Conservation (phyloP, 805 yeast species). For the Torulaspora delbrueckii region DNA sequence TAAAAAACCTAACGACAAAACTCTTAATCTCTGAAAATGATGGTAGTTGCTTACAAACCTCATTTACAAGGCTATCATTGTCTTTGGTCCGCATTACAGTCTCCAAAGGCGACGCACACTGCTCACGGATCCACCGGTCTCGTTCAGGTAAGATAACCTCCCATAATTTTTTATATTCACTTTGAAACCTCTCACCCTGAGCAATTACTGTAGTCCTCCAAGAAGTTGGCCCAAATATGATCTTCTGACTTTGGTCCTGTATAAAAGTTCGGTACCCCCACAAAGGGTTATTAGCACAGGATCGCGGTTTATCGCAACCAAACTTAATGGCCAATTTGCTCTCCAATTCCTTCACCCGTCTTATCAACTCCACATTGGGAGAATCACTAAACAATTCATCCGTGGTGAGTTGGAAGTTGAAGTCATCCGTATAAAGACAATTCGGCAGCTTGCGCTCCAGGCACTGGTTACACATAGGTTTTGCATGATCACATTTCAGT, state of each 20-base stretch:
- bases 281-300: constrained; percentile 8
- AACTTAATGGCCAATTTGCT: constrained; percentile 5
- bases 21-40: constrained; percentile 9
- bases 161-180: constrained; percentile 24
- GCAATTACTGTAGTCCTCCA: constrained; percentile 22
- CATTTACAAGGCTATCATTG: constrained; percentile 4
- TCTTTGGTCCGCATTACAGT: constrained; percentile 1
- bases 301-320: neutral
- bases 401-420: constrained; percentile 19
- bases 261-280: constrained; percentile 13
- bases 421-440: constrained; percentile 26
- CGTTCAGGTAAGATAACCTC: constrained; percentile 22
- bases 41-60: constrained; percentile 16
- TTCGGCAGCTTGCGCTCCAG: constrained; percentile 30
- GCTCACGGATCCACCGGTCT: constrained; percentile 14
- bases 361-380: constrained; percentile 25
- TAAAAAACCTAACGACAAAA: constrained; percentile 15
- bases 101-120: constrained; percentile 4
- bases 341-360: constrained; percentile 21
- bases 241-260: constrained; percentile 8
- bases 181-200: constrained; percentile 17
- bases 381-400: constrained; percentile 22
- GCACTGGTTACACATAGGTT: constrained; percentile 43
- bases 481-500: constrained; percentile 56
- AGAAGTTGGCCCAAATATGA: constrained; percentile 31